Evolutionary conservation across 176 grass and related monocot species (phyloP).

Genomic region (Saccharum officinarum): DNA sequence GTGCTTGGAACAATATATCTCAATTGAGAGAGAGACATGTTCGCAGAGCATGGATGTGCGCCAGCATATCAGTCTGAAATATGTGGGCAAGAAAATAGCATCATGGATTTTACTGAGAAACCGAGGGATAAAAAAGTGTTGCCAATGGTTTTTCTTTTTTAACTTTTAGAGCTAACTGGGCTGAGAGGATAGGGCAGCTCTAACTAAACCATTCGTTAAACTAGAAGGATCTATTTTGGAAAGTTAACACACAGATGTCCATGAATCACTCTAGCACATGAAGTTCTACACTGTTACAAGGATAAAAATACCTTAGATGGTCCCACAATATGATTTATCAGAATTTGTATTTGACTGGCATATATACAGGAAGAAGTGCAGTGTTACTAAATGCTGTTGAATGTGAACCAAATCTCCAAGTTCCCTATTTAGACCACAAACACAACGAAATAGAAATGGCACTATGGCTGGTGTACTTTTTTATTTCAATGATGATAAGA

Average conservation of each 20-base stretch:
- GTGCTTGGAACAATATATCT: too few relatives aligned
- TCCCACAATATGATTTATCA: background rate
- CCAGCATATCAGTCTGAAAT: too few relatives aligned
- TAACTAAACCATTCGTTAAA: background rate
- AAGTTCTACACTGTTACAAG: background rate
- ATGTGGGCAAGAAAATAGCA: too few relatives aligned
- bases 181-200: background rate
- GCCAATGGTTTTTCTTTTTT: too few relatives aligned
- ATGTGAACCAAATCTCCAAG: background rate
- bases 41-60: too few relatives aligned
- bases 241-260: background rate
- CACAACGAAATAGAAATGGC: background rate
- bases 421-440: background rate
- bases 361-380: background rate
- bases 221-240: background rate
- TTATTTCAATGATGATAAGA: background rate
- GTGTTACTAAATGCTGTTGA: background rate
- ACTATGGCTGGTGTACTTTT: background rate
- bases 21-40: too few relatives aligned
- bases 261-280: background rate
- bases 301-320: background rate
- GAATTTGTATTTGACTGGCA: background rate
- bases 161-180: too few relatives aligned
- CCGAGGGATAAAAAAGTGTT: too few relatives aligned
- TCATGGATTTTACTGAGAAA: too few relatives aligned